Base-by-base conservation (phyloP, 2,329 filamentous ascomycete species). In the Karstenula rhodostoma region DNA sequence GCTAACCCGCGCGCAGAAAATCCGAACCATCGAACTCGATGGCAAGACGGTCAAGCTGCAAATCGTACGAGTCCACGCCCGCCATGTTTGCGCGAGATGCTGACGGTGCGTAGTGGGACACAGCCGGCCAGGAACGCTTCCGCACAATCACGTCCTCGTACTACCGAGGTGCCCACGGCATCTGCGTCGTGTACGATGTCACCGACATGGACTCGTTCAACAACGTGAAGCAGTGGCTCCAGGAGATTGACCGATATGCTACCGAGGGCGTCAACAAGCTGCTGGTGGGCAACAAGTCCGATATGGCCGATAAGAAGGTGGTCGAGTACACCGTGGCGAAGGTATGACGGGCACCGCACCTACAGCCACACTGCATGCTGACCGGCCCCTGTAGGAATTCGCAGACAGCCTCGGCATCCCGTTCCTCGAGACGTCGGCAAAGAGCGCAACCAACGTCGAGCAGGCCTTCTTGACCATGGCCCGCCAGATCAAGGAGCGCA, bases 191-290 rank as follows among this genome's bases (percentile, higher is more conserved):
- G 79, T 99, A 98, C 87, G 95, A 99, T 89, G 95, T 99, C 78
- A 99, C 95, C 71, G 95, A 99, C 81, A 97, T 98, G 94, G 95
- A 98, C 81, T 97, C 93, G 32, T 99, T 99, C 92, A 98, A 99
- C 90, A 99, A 98, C 85, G 95, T 99, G 76, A 98, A 99, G 91
- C 95, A 99, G 87, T 99, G 95, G 95, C 89, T 99, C 65, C 95
- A 99, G 82, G 95, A 99, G 85, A 99, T 99, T 74, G 95, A 99
- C 85, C 90, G 95, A 80, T 98, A 99, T 77, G 95, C 95, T 73
- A 99, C 95, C 71, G 95, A 99, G 84, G 95, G 95, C 69, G 95
- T 99, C 78, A 99, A 99, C 89, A 99, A 99, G 88, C 87, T 99
- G 69, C 89, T 99, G 64, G 94, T 99, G 65, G 95, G 95, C 78